Percentiles rank a stretch among this genome's conserved stretches.
Conservation (phyloP, 2,329 filamentous ascomycete genomes). For the Zalaria obscura region DNA sequence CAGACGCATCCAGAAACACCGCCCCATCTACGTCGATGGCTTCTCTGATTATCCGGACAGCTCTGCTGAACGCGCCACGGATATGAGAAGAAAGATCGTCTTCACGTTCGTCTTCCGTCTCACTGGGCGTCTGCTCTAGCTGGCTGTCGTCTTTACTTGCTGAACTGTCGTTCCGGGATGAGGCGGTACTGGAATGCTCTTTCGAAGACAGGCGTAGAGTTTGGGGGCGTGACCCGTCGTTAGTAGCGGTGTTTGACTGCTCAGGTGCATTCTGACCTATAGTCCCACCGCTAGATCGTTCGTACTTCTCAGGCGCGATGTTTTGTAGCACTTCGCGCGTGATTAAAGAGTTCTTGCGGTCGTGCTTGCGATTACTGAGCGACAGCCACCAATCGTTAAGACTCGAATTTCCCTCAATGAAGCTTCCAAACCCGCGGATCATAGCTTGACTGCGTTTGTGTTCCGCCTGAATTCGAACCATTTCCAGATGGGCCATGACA, state of each 20-base stretch:
- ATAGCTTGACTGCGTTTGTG: slow-evolving; percentile 39
- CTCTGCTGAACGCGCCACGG: slow-evolving; percentile 23
- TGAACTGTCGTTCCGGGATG: no score
- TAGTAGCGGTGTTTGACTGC: no score
- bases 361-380: background rate
- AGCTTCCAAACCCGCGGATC: slow-evolving; percentile 38
- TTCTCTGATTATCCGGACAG: slow-evolving; percentile 29
- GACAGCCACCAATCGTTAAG: background rate
- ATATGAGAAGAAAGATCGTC: slow-evolving; percentile 18
- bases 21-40: slow-evolving; percentile 32
- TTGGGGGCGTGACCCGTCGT: no score
- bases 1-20: slow-evolving; percentile 21
- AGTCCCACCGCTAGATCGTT: slow-evolving; percentile 1
- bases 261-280: no score
- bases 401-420: slow-evolving; percentile 16
- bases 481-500: slow-evolving; percentile 48
- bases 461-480: slow-evolving; percentile 36
- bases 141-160: no score
- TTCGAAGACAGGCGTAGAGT: no score
- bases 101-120: background rate
- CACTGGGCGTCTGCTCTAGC: no score
- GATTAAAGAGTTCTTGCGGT: background rate
- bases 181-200: no score
- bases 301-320: slow-evolving; percentile 11
- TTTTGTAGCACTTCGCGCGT: slow-evolving; percentile 8